These are phyloP conservation scores for Fusarium humuli DNA, from an alignment of 2,329 filamentous ascomycete species.

Conservation along the genomic window DNA sequence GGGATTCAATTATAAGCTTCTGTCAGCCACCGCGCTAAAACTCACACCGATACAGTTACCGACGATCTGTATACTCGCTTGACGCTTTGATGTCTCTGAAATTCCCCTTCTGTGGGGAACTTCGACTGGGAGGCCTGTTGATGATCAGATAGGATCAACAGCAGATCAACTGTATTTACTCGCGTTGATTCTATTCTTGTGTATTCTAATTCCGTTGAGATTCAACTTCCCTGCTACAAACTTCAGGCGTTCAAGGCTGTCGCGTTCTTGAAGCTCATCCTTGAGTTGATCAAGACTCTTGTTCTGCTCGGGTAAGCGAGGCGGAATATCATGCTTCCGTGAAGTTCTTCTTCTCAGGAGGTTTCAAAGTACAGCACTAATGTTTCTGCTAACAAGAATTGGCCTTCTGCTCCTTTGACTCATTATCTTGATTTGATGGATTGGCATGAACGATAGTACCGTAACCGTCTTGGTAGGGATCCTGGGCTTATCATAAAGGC, in stretches of 20 bases:
- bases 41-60: not conserved
- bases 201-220: not conserved
- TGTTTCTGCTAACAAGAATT: not conserved
- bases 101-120: not conserved
- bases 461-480: too few species aligned
- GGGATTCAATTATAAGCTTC: not conserved
- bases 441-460: not conserved
- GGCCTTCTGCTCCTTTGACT: too few species aligned
- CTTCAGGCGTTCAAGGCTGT: not conserved
- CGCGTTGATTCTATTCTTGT: not conserved
- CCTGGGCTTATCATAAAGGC: too few species aligned
- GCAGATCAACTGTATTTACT: not conserved
- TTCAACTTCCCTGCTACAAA: not conserved
- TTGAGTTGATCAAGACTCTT: not conserved
- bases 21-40: not conserved
- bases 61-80: not conserved
- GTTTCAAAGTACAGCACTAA: not conserved
- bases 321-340: too few species aligned
- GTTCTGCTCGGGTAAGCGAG: not conserved
- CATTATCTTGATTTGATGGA: too few species aligned
- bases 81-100: not conserved
- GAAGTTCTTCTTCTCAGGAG: not conserved
- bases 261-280: not conserved
- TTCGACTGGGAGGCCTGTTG: not conserved
- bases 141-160: not conserved